Evolutionary conservation across 768 basidiomycete species (phyloP), one percentile per base, ranked within the genome.

Genomic region (Udeniomyces megalosporus): DNA sequence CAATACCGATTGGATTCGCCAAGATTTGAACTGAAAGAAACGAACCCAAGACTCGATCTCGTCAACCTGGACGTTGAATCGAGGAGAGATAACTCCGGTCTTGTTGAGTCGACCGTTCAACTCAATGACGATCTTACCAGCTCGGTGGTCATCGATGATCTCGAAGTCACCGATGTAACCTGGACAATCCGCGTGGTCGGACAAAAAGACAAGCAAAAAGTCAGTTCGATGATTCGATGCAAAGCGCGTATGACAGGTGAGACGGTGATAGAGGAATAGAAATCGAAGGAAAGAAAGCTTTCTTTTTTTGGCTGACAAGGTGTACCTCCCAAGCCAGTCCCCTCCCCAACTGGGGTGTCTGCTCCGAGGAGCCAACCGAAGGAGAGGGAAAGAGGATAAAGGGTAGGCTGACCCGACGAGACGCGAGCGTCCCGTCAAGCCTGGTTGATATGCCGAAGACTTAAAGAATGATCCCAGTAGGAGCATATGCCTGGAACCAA

Each of bases 31-130:
- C n/a, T n/a, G n/a, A 56, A 26, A 52, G 50, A 29, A 24, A 55
- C 31, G 14, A 28, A 44, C 42, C 64, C 59, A 58, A 55, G 32
- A 71, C 77, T 93, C 88, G 71, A 96, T 95, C 73, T 92, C 85
- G 70, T 76, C 83, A 66, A 87, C 84, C 74, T 91, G 87, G 69
- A 97, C 82, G 77, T 97, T 96, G 82, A 88, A 97, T 59, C 95
- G 86, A 48, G 93, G 92, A n/a, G 92, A 96, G 77, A 96, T 96
- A 73, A 99, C 93, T 69, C 93, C 95, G n/a, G 85, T 86, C 79
- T 99, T 99, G 82, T 99, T 99, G 70, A 99, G 82, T 65, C 90
- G 87, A 50, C 95, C 95, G 72, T 95, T 99, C 62, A 99, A 84
- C 77, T 99, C 92, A 70, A 97, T 82, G 71, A 99, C 92, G 68